phyloP scores from a whole-genome alignment of 768 basidiomycete species.

The Tylopilus sp. region DNA sequence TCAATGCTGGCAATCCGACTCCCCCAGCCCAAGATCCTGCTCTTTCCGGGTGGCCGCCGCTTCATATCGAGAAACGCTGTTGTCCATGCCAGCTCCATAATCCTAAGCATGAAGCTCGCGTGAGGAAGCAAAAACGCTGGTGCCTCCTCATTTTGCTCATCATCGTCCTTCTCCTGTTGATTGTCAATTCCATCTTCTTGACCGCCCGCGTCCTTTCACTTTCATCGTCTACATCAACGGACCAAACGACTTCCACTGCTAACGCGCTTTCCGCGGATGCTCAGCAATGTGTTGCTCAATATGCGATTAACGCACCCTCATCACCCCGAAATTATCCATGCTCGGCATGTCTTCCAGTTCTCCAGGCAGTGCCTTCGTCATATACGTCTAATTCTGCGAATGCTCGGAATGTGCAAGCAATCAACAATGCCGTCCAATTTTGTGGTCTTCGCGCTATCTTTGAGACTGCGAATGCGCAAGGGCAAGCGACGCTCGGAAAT shows the following conservation, averaged over 20 bases:
- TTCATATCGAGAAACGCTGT: slow-evolving; percentile 37
- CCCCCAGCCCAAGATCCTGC: slow-evolving; percentile 22
- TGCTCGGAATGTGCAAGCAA: slow-evolving; percentile 30
- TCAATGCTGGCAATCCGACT: slow-evolving; percentile 23
- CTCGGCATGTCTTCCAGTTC: slow-evolving; percentile 39
- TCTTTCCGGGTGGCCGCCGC: slow-evolving; percentile 35
- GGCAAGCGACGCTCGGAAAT: slow-evolving; percentile 38
- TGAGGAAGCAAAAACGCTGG: slow-evolving; percentile 29
- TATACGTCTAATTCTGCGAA: slow-evolving; percentile 29
- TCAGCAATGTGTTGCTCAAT: slow-evolving; percentile 45
- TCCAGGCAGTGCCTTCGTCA: slow-evolving; percentile 38
- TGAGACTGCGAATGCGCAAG: slow-evolving; percentile 34
- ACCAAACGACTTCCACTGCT: slow-evolving; percentile 24
- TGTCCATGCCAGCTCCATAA: slow-evolving; percentile 24
- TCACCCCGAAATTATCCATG: slow-evolving; percentile 45
- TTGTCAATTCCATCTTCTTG: slow-evolving; percentile 39
- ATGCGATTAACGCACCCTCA: slow-evolving; percentile 41
- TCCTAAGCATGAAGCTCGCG: slow-evolving; percentile 15
- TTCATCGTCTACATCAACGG: slow-evolving; percentile 8
- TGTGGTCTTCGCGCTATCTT: slow-evolving; percentile 45
- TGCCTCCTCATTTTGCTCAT: slow-evolving; percentile 34
- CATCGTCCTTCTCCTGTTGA: slow-evolving; percentile 40
- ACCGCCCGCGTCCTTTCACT: slow-evolving; percentile 33
- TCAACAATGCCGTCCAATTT: slow-evolving; percentile 42
- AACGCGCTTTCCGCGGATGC: slow-evolving; percentile 36